Percentiles rank a stretch among this genome's conserved stretches.
Conservation (phyloP, 257 asterid genomes). For the Petunia secreta region DNA sequence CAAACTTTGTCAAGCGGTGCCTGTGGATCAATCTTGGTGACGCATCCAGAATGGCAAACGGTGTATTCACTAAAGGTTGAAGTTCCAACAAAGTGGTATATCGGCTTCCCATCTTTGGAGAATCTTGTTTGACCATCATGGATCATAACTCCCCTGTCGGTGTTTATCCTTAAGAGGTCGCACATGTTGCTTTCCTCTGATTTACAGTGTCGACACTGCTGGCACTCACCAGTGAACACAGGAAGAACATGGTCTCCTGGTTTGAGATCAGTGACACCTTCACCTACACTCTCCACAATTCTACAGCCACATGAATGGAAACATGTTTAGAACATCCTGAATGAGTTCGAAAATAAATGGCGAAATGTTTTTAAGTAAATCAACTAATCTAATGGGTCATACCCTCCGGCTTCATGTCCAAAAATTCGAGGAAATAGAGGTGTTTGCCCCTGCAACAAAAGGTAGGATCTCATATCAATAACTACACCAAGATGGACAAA, state of each 20-base stretch:
- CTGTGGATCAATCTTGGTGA: conserved; percentile 68
- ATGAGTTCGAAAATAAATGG: neutral
- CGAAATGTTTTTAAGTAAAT: neutral
- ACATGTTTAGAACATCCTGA: neutral
- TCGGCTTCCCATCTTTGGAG: conserved; percentile 70
- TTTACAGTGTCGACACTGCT: conserved; percentile 75
- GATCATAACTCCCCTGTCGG: conserved; percentile 82
- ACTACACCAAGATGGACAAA: neutral
- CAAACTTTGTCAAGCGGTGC: conserved; percentile 92
- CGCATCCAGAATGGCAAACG: conserved; percentile 69
- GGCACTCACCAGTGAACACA: conserved; percentile 85
- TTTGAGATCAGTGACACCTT: conserved; percentile 72
- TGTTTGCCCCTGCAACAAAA: conserved; percentile 67
- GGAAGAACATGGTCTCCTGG: conserved; percentile 98
- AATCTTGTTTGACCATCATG: conserved; percentile 72
- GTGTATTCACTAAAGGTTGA: conserved; percentile 96
- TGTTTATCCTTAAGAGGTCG: conserved; percentile 80
- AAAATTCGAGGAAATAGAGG: conserved; percentile 88
- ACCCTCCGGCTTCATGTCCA: conserved; percentile 99
- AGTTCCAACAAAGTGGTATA: conserved; percentile 80
- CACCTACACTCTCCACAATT: conserved; percentile 86
- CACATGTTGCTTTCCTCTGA: conserved; percentile 92
- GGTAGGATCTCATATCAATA: neutral
- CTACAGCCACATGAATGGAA: conserved; percentile 34
- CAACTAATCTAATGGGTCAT: conserved; percentile 24